Evolutionary conservation across 2,329 filamentous ascomycete genomes (phyloP).

Genomic region (Bimuria novae-zelandiae): DNA sequence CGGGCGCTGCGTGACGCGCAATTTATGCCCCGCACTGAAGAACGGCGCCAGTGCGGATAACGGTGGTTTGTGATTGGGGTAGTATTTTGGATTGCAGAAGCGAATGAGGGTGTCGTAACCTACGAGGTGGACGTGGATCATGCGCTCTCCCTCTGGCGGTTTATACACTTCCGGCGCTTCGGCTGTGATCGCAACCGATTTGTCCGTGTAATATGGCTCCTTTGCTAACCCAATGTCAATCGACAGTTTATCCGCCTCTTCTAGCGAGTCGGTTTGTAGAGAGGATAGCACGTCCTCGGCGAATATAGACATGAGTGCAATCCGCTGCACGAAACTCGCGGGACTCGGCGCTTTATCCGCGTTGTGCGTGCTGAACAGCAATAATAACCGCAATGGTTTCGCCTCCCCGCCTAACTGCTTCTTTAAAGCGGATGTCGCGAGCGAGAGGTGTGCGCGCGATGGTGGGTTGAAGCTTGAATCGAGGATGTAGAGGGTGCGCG

Average conservation of each 20-base stretch:
- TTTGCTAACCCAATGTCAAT: slow-evolving; percentile 73
- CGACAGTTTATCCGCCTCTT: slow-evolving; percentile 25
- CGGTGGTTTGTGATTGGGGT: slow-evolving; percentile 54
- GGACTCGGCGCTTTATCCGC: slow-evolving; percentile 70
- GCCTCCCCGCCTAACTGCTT: slow-evolving; percentile 38
- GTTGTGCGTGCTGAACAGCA: slow-evolving; percentile 67
- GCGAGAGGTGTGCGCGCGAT: slow-evolving; percentile 61
- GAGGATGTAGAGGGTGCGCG: slow-evolving; percentile 62
- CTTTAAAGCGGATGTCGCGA: slow-evolving; percentile 59
- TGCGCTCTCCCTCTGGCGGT: too few relatives aligned
- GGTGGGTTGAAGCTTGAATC: slow-evolving; percentile 72
- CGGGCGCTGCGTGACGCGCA: slow-evolving; percentile 68
- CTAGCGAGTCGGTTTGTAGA: not conserved
- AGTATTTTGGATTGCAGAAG: slow-evolving; percentile 75
- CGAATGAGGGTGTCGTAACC: slow-evolving; percentile 79
- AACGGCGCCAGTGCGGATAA: slow-evolving; percentile 64
- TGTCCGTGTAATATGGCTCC: slow-evolving; percentile 74
- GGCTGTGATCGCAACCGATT: slow-evolving; percentile 63
- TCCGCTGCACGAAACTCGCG: slow-evolving; percentile 67
- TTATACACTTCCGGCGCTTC: slow-evolving; percentile 41
- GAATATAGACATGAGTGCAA: slow-evolving; percentile 74
- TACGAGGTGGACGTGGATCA: slow-evolving; percentile 67
- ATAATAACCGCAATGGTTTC: slow-evolving; percentile 55
- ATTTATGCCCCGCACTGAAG: slow-evolving; percentile 60
- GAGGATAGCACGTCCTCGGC: slow-evolving; percentile 57